Conservation (phyloP, 306 rosid species). For the Alnus glutinosa region DNA sequence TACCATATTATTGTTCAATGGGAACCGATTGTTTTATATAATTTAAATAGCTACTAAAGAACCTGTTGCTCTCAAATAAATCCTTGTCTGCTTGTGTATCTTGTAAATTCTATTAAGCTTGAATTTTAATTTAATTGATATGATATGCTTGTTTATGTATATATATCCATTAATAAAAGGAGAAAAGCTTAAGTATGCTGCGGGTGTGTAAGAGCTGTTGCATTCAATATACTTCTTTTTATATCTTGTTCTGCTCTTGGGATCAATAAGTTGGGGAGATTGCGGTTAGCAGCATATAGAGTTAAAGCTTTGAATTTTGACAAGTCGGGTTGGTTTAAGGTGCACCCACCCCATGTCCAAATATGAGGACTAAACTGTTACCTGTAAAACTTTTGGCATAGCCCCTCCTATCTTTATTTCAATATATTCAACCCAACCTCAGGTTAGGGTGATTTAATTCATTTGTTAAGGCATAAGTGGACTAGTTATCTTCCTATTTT, state of each 20-base stretch:
- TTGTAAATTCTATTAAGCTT: neutral
- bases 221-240: neutral
- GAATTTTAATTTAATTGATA: neutral
- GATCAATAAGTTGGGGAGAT: neutral
- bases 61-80: neutral
- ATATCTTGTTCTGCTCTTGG: neutral
- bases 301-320: neutral
- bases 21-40: neutral
- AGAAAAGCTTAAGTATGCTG: neutral
- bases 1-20: neutral
- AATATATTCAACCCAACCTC: too few relatives aligned
- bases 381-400: too few relatives aligned
- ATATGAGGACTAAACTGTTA: too few relatives aligned
- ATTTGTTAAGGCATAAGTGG: too few relatives aligned
- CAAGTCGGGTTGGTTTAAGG: neutral
- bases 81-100: neutral
- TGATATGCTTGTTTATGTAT: too few relatives aligned
- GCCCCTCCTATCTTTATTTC: too few relatives aligned
- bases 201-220: neutral
- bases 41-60: neutral
- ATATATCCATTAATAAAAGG: neutral
- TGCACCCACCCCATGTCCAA: too few relatives aligned
- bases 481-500: too few relatives aligned
- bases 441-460: too few relatives aligned
- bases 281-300: neutral